Percentiles rank a stretch among this genome's conserved stretches.
phyloP scores from a whole-genome alignment of 805 yeast genomes.

The Pichia phayaonensis region DNA sequence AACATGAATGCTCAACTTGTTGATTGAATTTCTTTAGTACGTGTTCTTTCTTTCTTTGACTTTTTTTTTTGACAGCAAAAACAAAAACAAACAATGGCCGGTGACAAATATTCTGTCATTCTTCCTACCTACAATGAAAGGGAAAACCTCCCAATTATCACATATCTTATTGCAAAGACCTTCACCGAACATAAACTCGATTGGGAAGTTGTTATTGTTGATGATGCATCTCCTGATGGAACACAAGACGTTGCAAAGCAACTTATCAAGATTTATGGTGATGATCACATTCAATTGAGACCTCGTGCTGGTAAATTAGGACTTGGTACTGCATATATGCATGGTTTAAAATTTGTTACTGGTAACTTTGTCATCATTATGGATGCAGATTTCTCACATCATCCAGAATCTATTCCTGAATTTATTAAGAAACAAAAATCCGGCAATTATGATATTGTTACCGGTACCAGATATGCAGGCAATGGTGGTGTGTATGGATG shows the following conservation, averaged over 20 bases:
- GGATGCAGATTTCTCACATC: slow-evolving; percentile 83
- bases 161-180: slow-evolving; percentile 62
- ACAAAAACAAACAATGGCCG: slow-evolving; percentile 9
- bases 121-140: slow-evolving; percentile 75
- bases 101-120: slow-evolving; percentile 61
- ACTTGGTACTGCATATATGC: slow-evolving; percentile 74
- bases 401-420: slow-evolving; percentile 72
- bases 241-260: slow-evolving; percentile 66
- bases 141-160: slow-evolving; percentile 58
- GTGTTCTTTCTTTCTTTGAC: background rate
- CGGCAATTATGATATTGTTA: slow-evolving; percentile 41
- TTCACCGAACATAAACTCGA: slow-evolving; percentile 47
- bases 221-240: slow-evolving; percentile 77
- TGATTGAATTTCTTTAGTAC: background rate
- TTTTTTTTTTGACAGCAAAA: background rate
- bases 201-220: slow-evolving; percentile 76
- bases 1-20: background rate
- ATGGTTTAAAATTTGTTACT: slow-evolving; percentile 61
- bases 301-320: slow-evolving; percentile 76
- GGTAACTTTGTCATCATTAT: slow-evolving; percentile 72
- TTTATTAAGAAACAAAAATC: slow-evolving; percentile 58
- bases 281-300: slow-evolving; percentile 52
- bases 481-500: slow-evolving; percentile 80
- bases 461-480: slow-evolving; percentile 65
- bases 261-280: slow-evolving; percentile 49